These are phyloP conservation scores for Gilbertella persicaria DNA, from an alignment of 371 early-diverging fungal species.

Conservation along the genomic window DNA sequence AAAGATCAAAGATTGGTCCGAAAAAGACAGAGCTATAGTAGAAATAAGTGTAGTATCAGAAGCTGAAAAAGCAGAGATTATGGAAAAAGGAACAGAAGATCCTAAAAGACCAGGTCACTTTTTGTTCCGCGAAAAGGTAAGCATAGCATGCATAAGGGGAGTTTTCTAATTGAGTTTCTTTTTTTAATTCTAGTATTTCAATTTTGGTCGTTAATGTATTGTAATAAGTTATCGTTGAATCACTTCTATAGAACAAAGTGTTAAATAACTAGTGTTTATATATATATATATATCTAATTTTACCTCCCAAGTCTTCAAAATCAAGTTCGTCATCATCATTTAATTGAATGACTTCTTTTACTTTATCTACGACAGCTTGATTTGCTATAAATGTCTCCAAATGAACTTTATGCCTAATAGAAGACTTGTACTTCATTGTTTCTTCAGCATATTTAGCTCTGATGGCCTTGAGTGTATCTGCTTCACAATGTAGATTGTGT, in stretches of 20 bases:
- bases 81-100: slow-evolving; percentile 30
- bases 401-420: slow-evolving; percentile 18
- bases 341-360: slow-evolving; percentile 5
- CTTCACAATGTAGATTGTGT: slow-evolving; percentile 12
- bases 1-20: slow-evolving; percentile 55
- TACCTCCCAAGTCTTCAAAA: slow-evolving; percentile 30
- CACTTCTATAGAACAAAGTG: slow-evolving; percentile 1
- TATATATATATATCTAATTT: neutral
- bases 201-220: slow-evolving; percentile 16
- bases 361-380: slow-evolving; percentile 15
- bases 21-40: slow-evolving; percentile 13
- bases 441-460: slow-evolving; percentile 11
- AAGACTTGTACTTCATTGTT: slow-evolving; percentile 6
- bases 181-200: slow-evolving; percentile 14
- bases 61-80: slow-evolving; percentile 18
- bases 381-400: slow-evolving; percentile 21
- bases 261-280: neutral
- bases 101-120: slow-evolving; percentile 46
- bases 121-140: slow-evolving; percentile 53
- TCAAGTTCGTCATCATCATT: slow-evolving; percentile 5
- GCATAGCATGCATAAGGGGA: neutral
- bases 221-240: slow-evolving; percentile 8
- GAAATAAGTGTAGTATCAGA: slow-evolving; percentile 14
- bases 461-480: slow-evolving; percentile 11
- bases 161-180: neutral